Evolutionary conservation across 2,329 filamentous ascomycete genomes (phyloP).

Genomic region (Apiospora rasikravindrae): DNA sequence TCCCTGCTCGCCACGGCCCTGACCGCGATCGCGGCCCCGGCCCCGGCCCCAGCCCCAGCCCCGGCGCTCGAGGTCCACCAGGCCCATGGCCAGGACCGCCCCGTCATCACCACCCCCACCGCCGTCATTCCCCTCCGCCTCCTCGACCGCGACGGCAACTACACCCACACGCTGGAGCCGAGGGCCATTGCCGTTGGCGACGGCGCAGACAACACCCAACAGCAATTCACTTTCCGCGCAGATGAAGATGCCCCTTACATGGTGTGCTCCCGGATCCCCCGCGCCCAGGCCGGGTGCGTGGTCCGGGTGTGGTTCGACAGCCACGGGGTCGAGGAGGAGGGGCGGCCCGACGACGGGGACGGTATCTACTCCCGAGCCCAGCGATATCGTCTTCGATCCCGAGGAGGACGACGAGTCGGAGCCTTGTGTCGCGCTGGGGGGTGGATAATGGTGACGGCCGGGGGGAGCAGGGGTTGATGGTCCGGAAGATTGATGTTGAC

Average conservation of each 20-base stretch:
- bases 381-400: background rate
- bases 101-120: background rate
- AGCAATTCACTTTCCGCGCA: background rate
- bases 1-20: background rate
- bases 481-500: background rate
- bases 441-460: background rate
- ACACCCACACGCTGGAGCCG: background rate
- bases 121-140: background rate
- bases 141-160: background rate
- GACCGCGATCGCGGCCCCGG: background rate
- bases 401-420: background rate
- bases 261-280: background rate
- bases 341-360: background rate
- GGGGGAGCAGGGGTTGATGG: background rate
- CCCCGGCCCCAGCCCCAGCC: background rate
- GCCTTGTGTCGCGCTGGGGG: background rate
- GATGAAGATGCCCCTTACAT: background rate
- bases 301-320: background rate
- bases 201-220: background rate
- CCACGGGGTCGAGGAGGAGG: background rate
- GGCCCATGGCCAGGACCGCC: background rate
- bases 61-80: background rate
- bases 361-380: background rate
- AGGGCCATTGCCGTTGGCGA: background rate
- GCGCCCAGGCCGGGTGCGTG: background rate